Evolutionary conservation across 306 rosid species (phyloP), one percentile per base, ranked within the genome.

Genomic region (Dryas octopetala): DNA sequence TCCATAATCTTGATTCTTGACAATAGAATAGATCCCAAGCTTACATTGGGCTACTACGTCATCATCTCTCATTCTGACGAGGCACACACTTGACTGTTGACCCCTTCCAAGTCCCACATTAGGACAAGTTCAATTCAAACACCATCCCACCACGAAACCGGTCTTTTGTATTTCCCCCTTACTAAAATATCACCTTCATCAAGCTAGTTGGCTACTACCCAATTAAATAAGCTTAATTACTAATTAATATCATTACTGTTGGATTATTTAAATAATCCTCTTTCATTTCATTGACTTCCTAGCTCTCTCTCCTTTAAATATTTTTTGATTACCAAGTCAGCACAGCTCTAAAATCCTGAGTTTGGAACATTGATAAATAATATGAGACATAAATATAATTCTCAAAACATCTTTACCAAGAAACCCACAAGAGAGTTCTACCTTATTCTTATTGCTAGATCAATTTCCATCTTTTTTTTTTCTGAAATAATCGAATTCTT

Each of bases 91-190:
- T 32, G 0, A 26, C 38, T 32, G 38, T 32, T 32, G 78, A 77
- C 76, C 58, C 47, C 13, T 77, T 77, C 81, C 76, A 77, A 77
- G 69, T 38, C 55, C 62, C 75, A 38, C 55, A 9, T 68, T 41
- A 12, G 26, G 68, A 69, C 74, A 60, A 60, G 2, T 13, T 50
- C 58, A 67, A 76, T 62, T 77, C 81, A 77, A 70, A 70, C 71
- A 17, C 54, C 70, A 77, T 6, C 68, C 53, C 63, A 70, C 70
- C 71, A 77, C 63, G 76, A 49, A 77, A 77, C 66, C 81, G 81
- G 71, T 76, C 71, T 38, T 32, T 23, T 38, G 40, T 11, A 32
- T 38, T 8, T 43, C 58, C 14, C 9, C 1, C 41, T 2, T 47
- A n/a, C 45, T 8, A 77, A 77, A 60, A 40, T 41, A 19, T 53